A percentile compares a stretch with the other conserved stretches of the same genome.
phyloP scores from a whole-genome alignment of 306 rosid species.

The Prunus davidiana region DNA sequence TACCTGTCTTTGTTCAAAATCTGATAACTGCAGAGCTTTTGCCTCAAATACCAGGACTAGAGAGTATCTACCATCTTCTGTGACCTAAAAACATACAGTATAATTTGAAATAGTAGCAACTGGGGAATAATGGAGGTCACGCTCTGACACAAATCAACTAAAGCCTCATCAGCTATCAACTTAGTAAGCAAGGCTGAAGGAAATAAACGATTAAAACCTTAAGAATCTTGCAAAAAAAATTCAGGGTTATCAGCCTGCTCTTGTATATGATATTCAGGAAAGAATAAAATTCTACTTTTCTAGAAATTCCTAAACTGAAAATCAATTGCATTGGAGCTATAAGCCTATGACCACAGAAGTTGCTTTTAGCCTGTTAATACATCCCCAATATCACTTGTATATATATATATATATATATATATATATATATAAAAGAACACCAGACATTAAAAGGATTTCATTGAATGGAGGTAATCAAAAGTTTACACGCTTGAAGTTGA shows the following conservation, averaged over 20 bases:
- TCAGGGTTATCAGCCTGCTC: background rate
- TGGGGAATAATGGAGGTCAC: background rate
- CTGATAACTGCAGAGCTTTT: constrained; percentile 69
- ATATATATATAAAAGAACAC: no score
- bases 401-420: no score
- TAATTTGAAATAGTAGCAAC: constrained; percentile 10
- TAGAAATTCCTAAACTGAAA: background rate
- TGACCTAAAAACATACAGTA: constrained; percentile 52
- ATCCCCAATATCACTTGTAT: background rate
- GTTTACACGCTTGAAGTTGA: constrained; percentile 2
- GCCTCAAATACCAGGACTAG: constrained; percentile 82
- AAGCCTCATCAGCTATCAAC: background rate
- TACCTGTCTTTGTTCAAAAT: constrained; percentile 94
- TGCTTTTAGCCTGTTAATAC: background rate
- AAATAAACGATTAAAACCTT: background rate
- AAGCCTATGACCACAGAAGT: background rate
- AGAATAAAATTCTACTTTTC: background rate
- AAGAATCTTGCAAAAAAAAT: background rate
- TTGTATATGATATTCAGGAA: background rate
- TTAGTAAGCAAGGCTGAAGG: background rate
- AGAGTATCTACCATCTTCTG: constrained; percentile 70
- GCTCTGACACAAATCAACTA: background rate
- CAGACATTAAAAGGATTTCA: background rate
- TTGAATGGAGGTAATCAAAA: background rate
- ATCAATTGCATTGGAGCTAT: background rate